Evolutionary conservation across 2,329 filamentous ascomycete species (phyloP).

Genomic region (Aspergillus flavus): DNA sequence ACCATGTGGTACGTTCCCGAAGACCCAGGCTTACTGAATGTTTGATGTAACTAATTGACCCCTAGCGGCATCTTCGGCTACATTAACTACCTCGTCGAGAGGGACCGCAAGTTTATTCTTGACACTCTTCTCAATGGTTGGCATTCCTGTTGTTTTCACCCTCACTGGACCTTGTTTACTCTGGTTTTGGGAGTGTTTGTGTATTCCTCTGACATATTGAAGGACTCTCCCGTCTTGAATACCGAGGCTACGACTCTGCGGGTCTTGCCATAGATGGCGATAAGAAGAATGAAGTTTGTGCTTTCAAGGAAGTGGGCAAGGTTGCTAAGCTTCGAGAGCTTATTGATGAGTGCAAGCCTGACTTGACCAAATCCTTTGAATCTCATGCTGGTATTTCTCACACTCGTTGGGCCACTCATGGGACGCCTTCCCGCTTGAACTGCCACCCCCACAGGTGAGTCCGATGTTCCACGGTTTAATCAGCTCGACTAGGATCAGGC

Average conservation of each 20-base stretch:
- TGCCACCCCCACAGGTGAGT: constrained; percentile 96
- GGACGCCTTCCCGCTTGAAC: constrained; percentile 88
- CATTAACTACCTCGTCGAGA: constrained; percentile 99
- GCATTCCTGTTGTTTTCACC: constrained; percentile 35
- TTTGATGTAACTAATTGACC: constrained; percentile 17
- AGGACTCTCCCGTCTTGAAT: constrained; percentile 95
- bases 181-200: neutral
- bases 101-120: constrained; percentile 94
- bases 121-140: constrained; percentile 94
- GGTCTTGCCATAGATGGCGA: constrained; percentile 95
- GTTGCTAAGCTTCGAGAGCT: constrained; percentile 94
- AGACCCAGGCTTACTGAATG: neutral
- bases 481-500: neutral
- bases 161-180: neutral
- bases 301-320: constrained; percentile 99
- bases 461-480: neutral
- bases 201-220: constrained; percentile 9
- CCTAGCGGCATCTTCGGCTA: constrained; percentile 70
- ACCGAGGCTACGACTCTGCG: constrained; percentile 97
- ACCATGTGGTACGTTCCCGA: constrained; percentile 39
- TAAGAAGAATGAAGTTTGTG: constrained; percentile 97
- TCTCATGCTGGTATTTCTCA: constrained; percentile 98
- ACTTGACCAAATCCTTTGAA: constrained; percentile 91
- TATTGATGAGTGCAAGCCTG: constrained; percentile 79
- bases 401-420: constrained; percentile 98